Evolutionary conservation across 352 stramenopile genomes (phyloP).

Genomic region (Thalassiosira hispida): DNA sequence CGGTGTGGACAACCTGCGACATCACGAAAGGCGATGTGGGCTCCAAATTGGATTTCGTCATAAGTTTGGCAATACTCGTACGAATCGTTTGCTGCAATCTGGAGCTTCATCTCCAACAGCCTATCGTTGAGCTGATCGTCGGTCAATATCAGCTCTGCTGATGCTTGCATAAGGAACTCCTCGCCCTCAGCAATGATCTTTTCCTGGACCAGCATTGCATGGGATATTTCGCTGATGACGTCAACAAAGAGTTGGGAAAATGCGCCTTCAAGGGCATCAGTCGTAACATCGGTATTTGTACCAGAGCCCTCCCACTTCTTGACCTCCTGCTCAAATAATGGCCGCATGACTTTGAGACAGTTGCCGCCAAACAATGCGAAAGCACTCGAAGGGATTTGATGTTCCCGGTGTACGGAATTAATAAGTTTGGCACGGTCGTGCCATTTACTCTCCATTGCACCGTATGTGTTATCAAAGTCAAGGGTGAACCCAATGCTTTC

Average conservation of each 20-base stretch:
- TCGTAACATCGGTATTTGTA: neutral
- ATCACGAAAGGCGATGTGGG: neutral
- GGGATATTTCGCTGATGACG: slow-evolving; percentile 17
- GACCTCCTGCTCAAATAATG: slow-evolving; percentile 16
- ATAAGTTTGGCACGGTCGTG: neutral
- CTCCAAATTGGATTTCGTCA: neutral
- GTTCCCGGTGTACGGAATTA: neutral
- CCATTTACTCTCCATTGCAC: neutral
- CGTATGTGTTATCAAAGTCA: slow-evolving; percentile 20
- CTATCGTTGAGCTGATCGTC: neutral
- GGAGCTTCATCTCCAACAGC: neutral
- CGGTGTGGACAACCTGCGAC: neutral
- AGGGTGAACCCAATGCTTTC: slow-evolving; percentile 20
- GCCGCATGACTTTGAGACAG: slow-evolving; percentile 9
- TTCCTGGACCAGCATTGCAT: slow-evolving; percentile 10
- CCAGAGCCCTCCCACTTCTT: neutral
- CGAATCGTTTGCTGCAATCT: neutral
- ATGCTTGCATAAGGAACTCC: neutral
- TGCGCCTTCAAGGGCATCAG: slow-evolving; percentile 15
- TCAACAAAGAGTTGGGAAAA: slow-evolving; percentile 33
- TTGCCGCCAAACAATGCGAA: slow-evolving; percentile 8
- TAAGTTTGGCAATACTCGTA: neutral
- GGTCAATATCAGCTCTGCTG: neutral
- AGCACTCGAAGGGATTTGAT: slow-evolving; percentile 4
- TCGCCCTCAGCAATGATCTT: slow-evolving; percentile 9